Base-by-base conservation (phyloP, 2,329 filamentous ascomycete genomes). In the Fusarium transvaalense region DNA sequence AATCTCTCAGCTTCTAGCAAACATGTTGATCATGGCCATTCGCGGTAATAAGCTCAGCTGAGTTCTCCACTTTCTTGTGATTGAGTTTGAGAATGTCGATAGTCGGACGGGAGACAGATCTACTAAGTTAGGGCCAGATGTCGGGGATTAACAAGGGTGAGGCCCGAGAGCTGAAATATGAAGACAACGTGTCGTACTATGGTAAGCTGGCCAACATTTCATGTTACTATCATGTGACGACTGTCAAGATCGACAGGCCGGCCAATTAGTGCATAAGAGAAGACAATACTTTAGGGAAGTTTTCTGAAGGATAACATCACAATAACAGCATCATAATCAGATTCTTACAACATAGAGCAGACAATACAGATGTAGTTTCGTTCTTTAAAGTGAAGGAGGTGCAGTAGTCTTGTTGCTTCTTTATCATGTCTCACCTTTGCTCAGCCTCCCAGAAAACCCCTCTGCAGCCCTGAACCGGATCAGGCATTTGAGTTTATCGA, bases 371-470 rank as follows among this genome's bases (percentile, higher is more conserved):
- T 25, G 4, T 6, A 25, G 6, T 6, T 6, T 25, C 6, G 23
- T 25, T 25, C n/a, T 37, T 6, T n/a, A 2, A 19, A 37, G 10
- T 37, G 9, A 6, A 4, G 4, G n/a, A 12, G 2, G 6, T 2
- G n/a, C 2, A 19, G n/a, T 37, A 10, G 6, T 3, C n/a, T 2
- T 37, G 5, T n/a, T 9, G 10, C 15, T 37, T 8, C 19, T 3
- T 15, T 15, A n/a, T 23, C 5, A 27, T n/a, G 39, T 13, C 39
- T 27, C 21, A 42, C 0, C 10, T 42, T 4, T 8, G 23, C 41
- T n/a, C 4, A 15, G 19, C 13, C 13, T 23, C 15, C 23, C 0
- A 39, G 23, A 15, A 15, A 3, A 25, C 5, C 4, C 3, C 1
- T 21, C n/a, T 9, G 10, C 23, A 3, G 7, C 23, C 3, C 7